Base-by-base conservation (phyloP, 1,284 basidiomycete genomes). In the Moniliophthora roreri region DNA sequence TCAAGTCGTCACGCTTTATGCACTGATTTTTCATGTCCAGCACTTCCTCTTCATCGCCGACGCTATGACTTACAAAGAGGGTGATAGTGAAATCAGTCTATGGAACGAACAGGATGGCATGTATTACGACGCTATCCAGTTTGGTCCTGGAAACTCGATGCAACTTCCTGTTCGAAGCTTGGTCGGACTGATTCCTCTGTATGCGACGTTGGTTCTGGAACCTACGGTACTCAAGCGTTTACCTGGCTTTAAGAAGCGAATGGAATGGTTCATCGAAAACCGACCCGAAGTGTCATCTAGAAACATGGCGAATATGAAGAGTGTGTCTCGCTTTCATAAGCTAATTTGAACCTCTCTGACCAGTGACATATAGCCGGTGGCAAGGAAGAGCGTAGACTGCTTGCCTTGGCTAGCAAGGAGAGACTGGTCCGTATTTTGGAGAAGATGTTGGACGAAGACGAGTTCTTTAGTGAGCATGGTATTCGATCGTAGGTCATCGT, bases 221-320 rank as follows among this genome's bases (percentile, higher is more conserved):
- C 95, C 96, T 1, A 75, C 84, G 8, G 84, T 88, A 13, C 82
- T 98, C 63, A 93, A 93, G 66, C 83, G 89, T 32, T 91, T 98
- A 77, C 95, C 95, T 10, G 94, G 95, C 4, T 99, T 99, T 80
- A 98, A 93, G 77, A 98, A 98, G 73, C 85, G 96, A 44, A 86
- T 99, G 84, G 92, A 99, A 62, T 98, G 96, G 96, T 99, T 98
- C 75, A 84, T 98, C 54, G 87, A 97, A 65, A 93, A 98, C 71
- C 77, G 95, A 23, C 86, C 91, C 1, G 92, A 89, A 60, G 84
- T 98, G 50, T 88, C 93, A 4, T 80, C 80, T 51, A 81, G 96
- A 58, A 98, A 97, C 70, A 94, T 98, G 78, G 95, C 95, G n/a
- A 97, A 95, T 71, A 95, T 98, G 83, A 89, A 85, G 70, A 82